Percentiles rank a stretch among this genome's conserved stretches.
These are phyloP conservation scores for Lenwebbia sp. DNA, from an alignment of 345 rosid species.

Conservation along the genomic window DNA sequence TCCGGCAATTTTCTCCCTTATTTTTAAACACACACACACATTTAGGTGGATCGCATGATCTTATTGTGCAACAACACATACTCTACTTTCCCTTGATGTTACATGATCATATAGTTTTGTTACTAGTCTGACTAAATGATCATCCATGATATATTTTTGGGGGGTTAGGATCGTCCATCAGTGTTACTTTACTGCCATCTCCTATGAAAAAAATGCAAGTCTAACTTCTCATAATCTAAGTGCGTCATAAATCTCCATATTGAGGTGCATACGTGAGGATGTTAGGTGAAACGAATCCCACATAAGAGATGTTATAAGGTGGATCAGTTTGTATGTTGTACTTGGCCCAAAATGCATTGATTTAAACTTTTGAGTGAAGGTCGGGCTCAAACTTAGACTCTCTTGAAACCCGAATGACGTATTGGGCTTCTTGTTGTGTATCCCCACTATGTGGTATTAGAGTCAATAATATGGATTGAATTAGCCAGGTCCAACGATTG, in stretches of 20 bases:
- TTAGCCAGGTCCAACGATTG: not conserved
- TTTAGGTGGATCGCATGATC: not conserved
- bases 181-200: not conserved
- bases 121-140: not conserved
- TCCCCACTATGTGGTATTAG: not conserved
- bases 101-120: not conserved
- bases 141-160: not conserved
- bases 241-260: not conserved
- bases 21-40: no score
- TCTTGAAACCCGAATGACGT: fast-evolving
- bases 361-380: no score
- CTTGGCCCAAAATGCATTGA: not conserved
- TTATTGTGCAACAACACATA: not conserved
- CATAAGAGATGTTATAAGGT: not conserved
- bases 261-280: no score
- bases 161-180: not conserved
- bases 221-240: not conserved
- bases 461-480: not conserved
- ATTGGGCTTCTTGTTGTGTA: not conserved
- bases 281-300: not conserved
- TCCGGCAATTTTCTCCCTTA: no score
- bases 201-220: not conserved
- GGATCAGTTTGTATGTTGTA: not conserved
- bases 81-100: not conserved
- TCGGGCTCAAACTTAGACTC: not conserved